Percentiles rank a stretch among this genome's conserved stretches.
Evolutionary conservation across 805 yeast species (phyloP).

Genomic region (Nakazawaea populi): DNA sequence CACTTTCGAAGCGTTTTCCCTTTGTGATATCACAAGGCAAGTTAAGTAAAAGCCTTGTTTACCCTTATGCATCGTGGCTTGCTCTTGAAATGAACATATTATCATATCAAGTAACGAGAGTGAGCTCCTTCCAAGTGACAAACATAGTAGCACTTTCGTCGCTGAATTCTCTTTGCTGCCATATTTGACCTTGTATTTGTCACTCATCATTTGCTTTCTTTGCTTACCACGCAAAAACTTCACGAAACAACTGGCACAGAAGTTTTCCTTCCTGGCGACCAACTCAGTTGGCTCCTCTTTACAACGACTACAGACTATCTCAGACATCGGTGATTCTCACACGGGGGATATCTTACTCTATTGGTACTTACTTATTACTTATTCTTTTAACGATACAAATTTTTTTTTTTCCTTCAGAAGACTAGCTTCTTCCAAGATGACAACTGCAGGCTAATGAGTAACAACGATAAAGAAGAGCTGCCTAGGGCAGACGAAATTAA

Average conservation of each 20-base stretch:
- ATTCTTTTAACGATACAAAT: conserved; percentile 10
- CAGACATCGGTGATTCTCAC: not conserved
- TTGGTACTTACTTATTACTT: conserved; percentile 3
- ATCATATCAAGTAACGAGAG: conserved; percentile 65
- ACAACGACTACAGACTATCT: conserved; percentile 43
- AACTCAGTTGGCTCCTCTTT: conserved; percentile 34
- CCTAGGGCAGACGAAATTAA: conserved; percentile 13
- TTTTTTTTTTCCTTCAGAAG: not conserved
- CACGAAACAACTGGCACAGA: conserved; percentile 63
- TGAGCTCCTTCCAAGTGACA: conserved; percentile 66
- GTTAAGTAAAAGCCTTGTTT: conserved; percentile 49
- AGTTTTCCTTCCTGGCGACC: conserved; percentile 55
- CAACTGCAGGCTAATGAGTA: too few relatives aligned
- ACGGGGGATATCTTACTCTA: too few relatives aligned
- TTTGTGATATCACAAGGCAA: conserved; percentile 7
- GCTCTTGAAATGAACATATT: conserved; percentile 56
- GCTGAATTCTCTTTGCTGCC: conserved; percentile 28
- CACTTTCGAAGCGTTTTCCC: conserved; percentile 1
- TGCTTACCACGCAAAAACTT: conserved; percentile 75
- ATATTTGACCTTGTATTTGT: conserved; percentile 66
- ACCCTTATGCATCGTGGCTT: conserved; percentile 54
- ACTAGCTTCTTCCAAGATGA: too few relatives aligned
- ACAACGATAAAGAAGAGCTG: not conserved
- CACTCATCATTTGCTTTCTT: conserved; percentile 69
- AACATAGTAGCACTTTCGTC: conserved; percentile 43